Evolutionary conservation across 306 rosid genomes (phyloP).

Genomic region (Sindora glabra): DNA sequence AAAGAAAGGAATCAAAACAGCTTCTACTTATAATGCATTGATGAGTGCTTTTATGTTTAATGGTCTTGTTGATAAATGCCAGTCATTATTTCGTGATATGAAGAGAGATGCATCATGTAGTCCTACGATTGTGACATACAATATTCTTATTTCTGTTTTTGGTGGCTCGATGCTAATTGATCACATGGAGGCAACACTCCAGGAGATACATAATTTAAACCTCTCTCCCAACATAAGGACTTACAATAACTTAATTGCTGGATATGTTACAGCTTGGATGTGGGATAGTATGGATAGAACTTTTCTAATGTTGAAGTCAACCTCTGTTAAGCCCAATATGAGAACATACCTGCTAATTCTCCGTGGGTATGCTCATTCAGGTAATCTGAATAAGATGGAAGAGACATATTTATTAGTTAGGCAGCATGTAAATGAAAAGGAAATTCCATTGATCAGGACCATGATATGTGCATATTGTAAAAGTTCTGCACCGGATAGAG

Average conservation of each 20-base stretch:
- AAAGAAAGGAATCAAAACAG: conserved; percentile 33
- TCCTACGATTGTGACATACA: conserved; percentile 47
- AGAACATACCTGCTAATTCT: conserved; percentile 53
- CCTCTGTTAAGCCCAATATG: conserved; percentile 36
- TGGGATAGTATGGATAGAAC: conserved; percentile 70
- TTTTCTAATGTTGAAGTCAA: conserved; percentile 41
- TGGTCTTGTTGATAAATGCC: conserved; percentile 45
- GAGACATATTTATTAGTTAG: conserved; percentile 41
- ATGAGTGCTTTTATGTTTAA: conserved; percentile 69
- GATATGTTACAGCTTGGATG: conserved; percentile 71
- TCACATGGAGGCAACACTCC: conserved; percentile 56
- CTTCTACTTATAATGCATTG: conserved; percentile 59
- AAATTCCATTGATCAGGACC: conserved; percentile 37
- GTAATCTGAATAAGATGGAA: conserved; percentile 74
- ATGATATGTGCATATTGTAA: conserved; percentile 82
- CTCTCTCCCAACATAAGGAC: conserved; percentile 40
- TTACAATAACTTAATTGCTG: conserved; percentile 61
- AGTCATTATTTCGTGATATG: conserved; percentile 47
- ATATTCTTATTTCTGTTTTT: conserved; percentile 29
- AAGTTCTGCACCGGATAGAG: conserved; percentile 47
- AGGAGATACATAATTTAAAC: conserved; percentile 32
- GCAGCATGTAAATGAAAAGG: conserved; percentile 29
- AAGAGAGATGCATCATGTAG: conserved; percentile 37
- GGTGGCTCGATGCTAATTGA: conserved; percentile 42
- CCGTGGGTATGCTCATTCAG: conserved; percentile 71